These are phyloP conservation scores for Fusarium albosuccineum DNA, from an alignment of 2,329 filamentous ascomycete genomes.

Conservation along the genomic window DNA sequence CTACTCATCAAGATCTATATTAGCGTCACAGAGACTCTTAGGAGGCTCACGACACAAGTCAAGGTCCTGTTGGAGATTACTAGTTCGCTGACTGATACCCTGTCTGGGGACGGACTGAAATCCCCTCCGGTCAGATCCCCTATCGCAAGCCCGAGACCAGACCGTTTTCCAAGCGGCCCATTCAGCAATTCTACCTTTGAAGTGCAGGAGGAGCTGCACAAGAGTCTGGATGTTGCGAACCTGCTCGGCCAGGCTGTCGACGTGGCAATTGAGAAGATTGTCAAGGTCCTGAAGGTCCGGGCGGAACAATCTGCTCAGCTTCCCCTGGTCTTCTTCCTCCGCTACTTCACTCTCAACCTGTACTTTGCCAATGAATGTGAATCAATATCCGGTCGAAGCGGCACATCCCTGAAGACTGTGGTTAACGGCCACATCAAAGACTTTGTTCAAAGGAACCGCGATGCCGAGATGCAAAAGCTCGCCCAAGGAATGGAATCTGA, in stretches of 20 bases:
- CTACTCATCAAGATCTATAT: conserved; percentile 88
- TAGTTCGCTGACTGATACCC: conserved; percentile 72
- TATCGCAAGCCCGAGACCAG: conserved; percentile 63
- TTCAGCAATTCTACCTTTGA: conserved; percentile 54
- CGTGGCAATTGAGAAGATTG: conserved; percentile 80
- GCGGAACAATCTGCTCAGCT: conserved; percentile 79
- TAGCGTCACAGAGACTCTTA: conserved; percentile 86
- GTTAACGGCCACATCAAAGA: conserved; percentile 87
- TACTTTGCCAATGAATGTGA: conserved; percentile 90
- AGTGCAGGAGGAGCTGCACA: conserved; percentile 81
- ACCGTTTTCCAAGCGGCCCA: conserved; percentile 45
- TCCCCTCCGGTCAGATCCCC: conserved; percentile 66
- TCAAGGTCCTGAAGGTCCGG: conserved; percentile 81
- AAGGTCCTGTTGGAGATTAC: conserved; percentile 96
- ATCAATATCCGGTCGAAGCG: conserved; percentile 83
- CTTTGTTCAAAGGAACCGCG: conserved; percentile 79
- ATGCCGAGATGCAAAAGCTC: conserved; percentile 79
- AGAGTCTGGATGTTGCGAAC: conserved; percentile 81
- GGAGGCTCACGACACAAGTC: conserved; percentile 88
- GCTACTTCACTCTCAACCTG: conserved; percentile 85
- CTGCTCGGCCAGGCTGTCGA: conserved; percentile 85
- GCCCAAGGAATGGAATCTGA: conserved; percentile 84
- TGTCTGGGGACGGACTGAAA: conserved; percentile 55
- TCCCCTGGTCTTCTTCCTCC: conserved; percentile 77
- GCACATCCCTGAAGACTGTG: conserved; percentile 80